Evolutionary conservation across 257 asterid genomes (phyloP), one percentile per base, ranked within the genome.

Genomic region (Nicotiana obtusifolia): DNA sequence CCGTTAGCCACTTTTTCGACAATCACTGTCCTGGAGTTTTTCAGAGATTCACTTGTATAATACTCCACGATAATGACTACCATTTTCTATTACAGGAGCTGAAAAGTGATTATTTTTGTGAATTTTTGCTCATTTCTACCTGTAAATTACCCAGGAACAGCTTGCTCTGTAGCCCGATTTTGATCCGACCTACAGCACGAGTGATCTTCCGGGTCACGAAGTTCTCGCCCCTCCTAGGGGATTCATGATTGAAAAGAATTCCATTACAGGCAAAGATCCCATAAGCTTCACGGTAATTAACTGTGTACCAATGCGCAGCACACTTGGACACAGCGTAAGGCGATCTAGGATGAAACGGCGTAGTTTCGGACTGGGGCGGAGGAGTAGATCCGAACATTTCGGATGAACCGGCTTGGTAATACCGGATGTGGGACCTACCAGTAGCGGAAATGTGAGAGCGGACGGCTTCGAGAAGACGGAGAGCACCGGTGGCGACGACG

Each of bases 331-430:
- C 99, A 30, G 97, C 99, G 87, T 95, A 95, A 11, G 99, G 99
- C 16, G 98, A 95, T 11, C 98, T 88, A 7, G 98, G 98, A 83
- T 94, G 97, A 84, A 95, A 94, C 10, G 97, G 95, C 28, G 96
- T 60, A 7, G 90, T 33, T 75, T 95, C 99, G 0, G 92, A 87
- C 71, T 95, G 99, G 1, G 99, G 98, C 0, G 99, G 99, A 1
- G 99, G 94, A 0, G 99, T 95, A 77, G 99, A 89, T 87, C 99
- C 98, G 89, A 92, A 95, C 99, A 95, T 95, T 76, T 94, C 99
- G 3, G 99, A 95, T 0, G 99, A 95, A 1, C 98, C 98, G 13
- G 99, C 99, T 77, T 95, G 99, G 84, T 95, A 95, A 82, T 94
- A 95, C 22, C 84, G 82, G 64, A 94, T 89, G 77, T 92, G 92